Evolutionary conservation across 192 early-diverging fungal species (phyloP).

Genomic region (Backusella tarrabulga): DNA sequence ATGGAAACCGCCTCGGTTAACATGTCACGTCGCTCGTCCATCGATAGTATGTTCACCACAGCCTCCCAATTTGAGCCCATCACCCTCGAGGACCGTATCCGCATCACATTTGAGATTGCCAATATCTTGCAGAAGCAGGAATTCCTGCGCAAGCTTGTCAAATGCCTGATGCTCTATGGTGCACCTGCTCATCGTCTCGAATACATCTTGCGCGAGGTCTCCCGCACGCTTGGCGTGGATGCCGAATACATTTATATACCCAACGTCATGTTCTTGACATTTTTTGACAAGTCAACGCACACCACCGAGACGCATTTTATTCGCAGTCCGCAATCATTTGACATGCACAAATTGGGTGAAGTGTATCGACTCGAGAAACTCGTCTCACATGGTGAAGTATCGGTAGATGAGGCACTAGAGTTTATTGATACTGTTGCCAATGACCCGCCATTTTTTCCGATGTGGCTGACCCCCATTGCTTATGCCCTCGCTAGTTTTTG

Average conservation of each 20-base stretch:
- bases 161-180: conserved; percentile 68
- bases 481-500: conserved; percentile 57
- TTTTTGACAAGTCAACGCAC: conserved; percentile 67
- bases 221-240: conserved; percentile 58
- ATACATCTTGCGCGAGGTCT: conserved; percentile 59
- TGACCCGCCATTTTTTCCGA: conserved; percentile 51
- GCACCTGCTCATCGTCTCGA: conserved; percentile 68
- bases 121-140: conserved; percentile 72
- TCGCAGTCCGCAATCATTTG: conserved; percentile 53
- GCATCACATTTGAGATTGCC: conserved; percentile 56
- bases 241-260: conserved; percentile 66
- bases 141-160: conserved; percentile 57
- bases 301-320: conserved; percentile 74
- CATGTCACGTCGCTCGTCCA: conserved; percentile 24
- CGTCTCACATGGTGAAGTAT: conserved; percentile 59
- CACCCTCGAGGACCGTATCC: conserved; percentile 45
- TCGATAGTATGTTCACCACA: conserved; percentile 28
- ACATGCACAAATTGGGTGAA: conserved; percentile 65
- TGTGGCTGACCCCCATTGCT: conserved; percentile 54
- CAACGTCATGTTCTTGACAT: conserved; percentile 68
- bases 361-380: conserved; percentile 61
- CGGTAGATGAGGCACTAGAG: conserved; percentile 61
- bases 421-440: conserved; percentile 58
- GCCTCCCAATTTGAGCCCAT: conserved; percentile 31
- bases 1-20: neutral